Conservation (phyloP, 495 filamentous ascomycete species). For the Xylaria intraflava region DNA sequence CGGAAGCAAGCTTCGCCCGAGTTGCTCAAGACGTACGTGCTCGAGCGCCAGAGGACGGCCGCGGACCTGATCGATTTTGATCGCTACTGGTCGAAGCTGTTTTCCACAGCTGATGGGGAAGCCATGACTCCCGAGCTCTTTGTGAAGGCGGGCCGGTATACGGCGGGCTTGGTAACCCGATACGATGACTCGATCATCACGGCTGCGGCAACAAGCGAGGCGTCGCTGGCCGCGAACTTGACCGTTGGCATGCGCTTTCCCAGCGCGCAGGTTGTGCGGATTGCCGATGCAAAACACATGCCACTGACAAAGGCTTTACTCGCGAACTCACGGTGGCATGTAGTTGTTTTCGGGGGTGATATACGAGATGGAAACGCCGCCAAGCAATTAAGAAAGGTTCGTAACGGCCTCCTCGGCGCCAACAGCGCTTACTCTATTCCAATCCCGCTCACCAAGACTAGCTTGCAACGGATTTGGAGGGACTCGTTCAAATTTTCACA, state of each 20-base stretch:
- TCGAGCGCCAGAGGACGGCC: conserved; percentile 62
- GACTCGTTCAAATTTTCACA: conserved; percentile 41
- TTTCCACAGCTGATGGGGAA: conserved; percentile 39
- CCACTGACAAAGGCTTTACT: conserved; percentile 47
- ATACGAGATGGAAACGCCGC: conserved; percentile 27
- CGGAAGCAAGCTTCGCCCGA: conserved; percentile 42
- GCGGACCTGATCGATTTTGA: conserved; percentile 72
- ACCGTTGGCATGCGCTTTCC: conserved; percentile 54
- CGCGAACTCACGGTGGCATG: conserved; percentile 52
- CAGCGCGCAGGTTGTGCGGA: conserved; percentile 48
- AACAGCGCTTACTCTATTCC: background rate
- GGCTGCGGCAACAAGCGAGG: conserved; percentile 11
- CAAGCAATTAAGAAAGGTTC: conserved; percentile 38
- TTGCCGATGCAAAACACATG: conserved; percentile 50
- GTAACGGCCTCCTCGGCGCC: conserved; percentile 10
- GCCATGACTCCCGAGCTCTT: conserved; percentile 53
- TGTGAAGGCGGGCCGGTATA: conserved; percentile 55
- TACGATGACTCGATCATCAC: conserved; percentile 51
- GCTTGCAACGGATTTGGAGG: conserved; percentile 24
- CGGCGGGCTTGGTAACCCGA: conserved; percentile 53
- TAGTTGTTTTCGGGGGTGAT: conserved; percentile 55
- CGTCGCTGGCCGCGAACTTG: conserved; percentile 33
- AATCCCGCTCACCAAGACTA: conserved; percentile 4
- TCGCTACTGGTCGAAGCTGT: conserved; percentile 55
- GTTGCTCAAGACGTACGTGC: conserved; percentile 61